A percentile compares a stretch with the other conserved stretches of the same genome.
Conservation (phyloP, 257 asterid genomes). For the Coffea eugenioides region DNA sequence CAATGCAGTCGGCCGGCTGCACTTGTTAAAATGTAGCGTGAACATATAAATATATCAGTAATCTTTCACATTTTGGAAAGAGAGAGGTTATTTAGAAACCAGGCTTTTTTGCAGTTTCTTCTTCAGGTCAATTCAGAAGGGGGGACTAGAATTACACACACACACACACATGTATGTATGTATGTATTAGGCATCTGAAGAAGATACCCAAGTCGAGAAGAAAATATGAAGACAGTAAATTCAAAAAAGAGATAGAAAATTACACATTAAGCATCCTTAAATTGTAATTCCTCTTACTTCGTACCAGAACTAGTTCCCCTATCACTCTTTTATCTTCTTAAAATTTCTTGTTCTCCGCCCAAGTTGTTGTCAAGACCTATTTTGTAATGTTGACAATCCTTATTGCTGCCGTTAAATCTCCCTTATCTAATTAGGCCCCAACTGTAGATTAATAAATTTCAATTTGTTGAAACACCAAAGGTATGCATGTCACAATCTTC, state of each 20-base stretch:
- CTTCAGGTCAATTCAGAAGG: neutral
- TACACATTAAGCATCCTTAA: neutral
- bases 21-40: constrained; percentile 21
- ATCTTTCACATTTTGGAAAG: neutral
- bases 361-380: no score
- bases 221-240: no score
- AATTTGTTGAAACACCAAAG: neutral
- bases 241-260: neutral
- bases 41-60: neutral
- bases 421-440: neutral
- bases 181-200: neutral
- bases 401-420: neutral
- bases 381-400: neutral
- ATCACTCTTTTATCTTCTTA: no score
- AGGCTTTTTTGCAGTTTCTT: neutral
- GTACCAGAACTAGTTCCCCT: no score
- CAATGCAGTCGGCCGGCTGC: constrained; percentile 92
- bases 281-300: neutral
- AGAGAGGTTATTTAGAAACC: neutral
- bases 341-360: no score
- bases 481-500: neutral
- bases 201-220: no score
- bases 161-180: no score
- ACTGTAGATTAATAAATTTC: neutral
- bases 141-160: no score